Base-by-base conservation (phyloP, 2,329 filamentous ascomycete genomes). In the Coniochaeta hoffmannii region DNA sequence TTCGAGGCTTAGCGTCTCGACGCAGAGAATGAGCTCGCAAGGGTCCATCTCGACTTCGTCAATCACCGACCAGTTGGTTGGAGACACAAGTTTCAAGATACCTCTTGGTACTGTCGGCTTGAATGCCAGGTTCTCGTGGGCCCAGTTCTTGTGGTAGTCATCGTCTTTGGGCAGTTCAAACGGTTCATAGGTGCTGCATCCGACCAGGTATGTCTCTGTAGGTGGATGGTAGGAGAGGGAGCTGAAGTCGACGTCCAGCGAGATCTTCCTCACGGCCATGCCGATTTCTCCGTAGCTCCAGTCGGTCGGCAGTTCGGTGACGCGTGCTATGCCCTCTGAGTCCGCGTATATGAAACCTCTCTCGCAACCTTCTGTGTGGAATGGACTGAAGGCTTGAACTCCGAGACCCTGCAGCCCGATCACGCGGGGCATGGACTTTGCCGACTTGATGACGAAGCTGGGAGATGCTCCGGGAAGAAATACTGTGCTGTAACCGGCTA, bases 91-190 rank as follows among this genome's bases (percentile, higher is more conserved):
- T 66, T 90, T 91, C 55, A 99, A 71, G 19, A 82, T 78, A 30
- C 89, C 89, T 55, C 84, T 85, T 50, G 89, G 83, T 28, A 86
- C 79, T 57, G 82, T 81, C 0, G 94, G 94, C 53, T 79, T 79
- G 64, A 85, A 79, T 0, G 64, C 56, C 54, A 77, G 73, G 68
- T 86, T 86, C 64, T 95, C 92, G 59, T 82, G 82, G 22, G 86
- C 81, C 83, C 91, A 93, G 59, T 94, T 89, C 58, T 81, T 80
- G 62, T 95, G 89, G 59, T 90, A 85, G 57, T 96, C 86, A 60
- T 92, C 92, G 62, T 96, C 90, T 54, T 89, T 89, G 1, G 90
- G 90, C 22, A 97, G 79, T 68, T 90, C 88, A 66, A 96, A 97
- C 3, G 85, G 82, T 51, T 86, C 83, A 26, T 71, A 66, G 8